These are phyloP conservation scores for Phaeosphaeriaceae sp. DNA, from an alignment of 2,329 filamentous ascomycete species.

Conservation along the genomic window DNA sequence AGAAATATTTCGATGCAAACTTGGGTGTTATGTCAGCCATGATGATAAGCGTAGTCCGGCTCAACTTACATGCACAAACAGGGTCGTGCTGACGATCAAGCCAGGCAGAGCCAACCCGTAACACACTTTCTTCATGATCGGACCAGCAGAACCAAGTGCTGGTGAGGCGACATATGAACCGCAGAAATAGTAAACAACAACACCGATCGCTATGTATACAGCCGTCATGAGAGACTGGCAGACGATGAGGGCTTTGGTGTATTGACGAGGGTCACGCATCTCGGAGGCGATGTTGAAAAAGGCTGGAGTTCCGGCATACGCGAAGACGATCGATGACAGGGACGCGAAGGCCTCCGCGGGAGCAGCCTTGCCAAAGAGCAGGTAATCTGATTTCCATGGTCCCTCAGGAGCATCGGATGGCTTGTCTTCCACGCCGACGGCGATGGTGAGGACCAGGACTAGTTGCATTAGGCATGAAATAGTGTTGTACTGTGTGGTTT, in stretches of 20 bases:
- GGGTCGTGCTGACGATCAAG: conserved; percentile 29
- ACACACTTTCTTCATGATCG: conserved; percentile 66
- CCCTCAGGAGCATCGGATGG: conserved; percentile 32
- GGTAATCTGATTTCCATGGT: conserved; percentile 29
- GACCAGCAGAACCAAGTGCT: conserved; percentile 68
- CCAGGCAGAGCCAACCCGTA: conserved; percentile 70
- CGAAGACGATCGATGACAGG: conserved; percentile 30
- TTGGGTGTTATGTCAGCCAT: conserved; percentile 7
- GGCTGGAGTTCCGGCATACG: conserved; percentile 64
- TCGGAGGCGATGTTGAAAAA: conserved; percentile 74
- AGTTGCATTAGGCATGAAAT: background rate
- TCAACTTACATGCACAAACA: conserved; percentile 29
- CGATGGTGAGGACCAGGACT: conserved; percentile 33
- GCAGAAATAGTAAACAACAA: conserved; percentile 72
- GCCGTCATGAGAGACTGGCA: conserved; percentile 67
- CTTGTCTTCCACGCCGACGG: conserved; percentile 34
- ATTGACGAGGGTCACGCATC: conserved; percentile 66
- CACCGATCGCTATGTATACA: conserved; percentile 70
- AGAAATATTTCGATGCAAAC: conserved; percentile 46
- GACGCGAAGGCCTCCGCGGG: conserved; percentile 27
- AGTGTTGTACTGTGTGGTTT: background rate
- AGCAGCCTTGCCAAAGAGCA: conserved; percentile 22
- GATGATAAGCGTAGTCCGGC: background rate
- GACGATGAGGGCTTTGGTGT: conserved; percentile 60
- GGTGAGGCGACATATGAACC: conserved; percentile 69